These are phyloP conservation scores for Agapanthus africanus DNA, from an alignment of 106 monocot genomes.

Conservation along the genomic window DNA sequence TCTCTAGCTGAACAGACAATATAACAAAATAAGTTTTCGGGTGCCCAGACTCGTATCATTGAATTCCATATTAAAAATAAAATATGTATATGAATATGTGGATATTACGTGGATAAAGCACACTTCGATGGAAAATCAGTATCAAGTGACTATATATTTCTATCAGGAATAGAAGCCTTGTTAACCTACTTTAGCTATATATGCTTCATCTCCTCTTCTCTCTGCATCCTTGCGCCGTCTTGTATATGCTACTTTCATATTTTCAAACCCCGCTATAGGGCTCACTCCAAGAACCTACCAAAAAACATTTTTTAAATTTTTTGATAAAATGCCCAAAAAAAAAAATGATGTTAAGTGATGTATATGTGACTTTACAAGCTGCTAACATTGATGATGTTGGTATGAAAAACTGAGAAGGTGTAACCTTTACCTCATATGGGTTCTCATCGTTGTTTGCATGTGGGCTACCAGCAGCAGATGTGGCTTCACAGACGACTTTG, in stretches of 20 bases:
- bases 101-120: neutral
- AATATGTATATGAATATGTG: neutral
- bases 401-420: neutral
- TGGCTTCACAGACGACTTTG: conserved; percentile 28
- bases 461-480: conserved; percentile 53
- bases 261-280: conserved; percentile 78
- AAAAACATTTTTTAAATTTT: too few species aligned
- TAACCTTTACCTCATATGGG: conserved; percentile 65
- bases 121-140: neutral
- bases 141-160: neutral
- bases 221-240: conserved; percentile 82
- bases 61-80: neutral
- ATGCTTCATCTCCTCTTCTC: conserved; percentile 66
- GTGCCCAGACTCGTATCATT: neutral
- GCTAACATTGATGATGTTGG: neutral
- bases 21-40: neutral
- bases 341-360: too few species aligned
- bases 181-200: conserved; percentile 51
- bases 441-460: conserved; percentile 50
- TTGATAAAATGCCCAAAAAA: too few species aligned
- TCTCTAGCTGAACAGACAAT: conserved; percentile 57
- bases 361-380: too few species aligned
- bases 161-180: conserved; percentile 3
- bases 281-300: conserved; percentile 78
- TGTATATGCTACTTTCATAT: conserved; percentile 68